Base-by-base conservation (phyloP, 2,329 filamentous ascomycete genomes). In the Aspergillus sojae region DNA sequence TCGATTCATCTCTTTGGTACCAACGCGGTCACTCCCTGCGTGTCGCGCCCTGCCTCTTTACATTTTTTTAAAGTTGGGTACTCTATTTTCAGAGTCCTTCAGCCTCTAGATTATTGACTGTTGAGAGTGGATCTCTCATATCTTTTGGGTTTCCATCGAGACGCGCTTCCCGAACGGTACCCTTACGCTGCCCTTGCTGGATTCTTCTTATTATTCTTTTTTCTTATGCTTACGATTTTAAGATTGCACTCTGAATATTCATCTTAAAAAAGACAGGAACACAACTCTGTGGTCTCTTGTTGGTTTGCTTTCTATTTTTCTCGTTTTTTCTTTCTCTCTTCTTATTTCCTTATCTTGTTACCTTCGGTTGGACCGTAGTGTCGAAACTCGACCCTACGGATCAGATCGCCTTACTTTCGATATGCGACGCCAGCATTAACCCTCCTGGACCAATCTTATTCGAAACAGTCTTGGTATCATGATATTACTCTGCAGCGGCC, bases 381-480 rank as follows among this genome's bases (percentile, higher is more conserved):
- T 55, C 34, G 52, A 34, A 48, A 46, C 23, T 60, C 32, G 59
- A 61, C 52, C 41, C 52, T 19, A 56, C 59, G 19, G 45, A 52
- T 52, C 48, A n/a, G 41, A 45, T 50, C 55, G 55, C 30, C 50
- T 46, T 57, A 23, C 32, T 34, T 46, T 56, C 63, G 61, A 57
- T 45, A 68, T 68, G 64, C 64, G 66, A 61, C 61, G 55, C 57
- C 65, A 56, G 57, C 66, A 58, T 48, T 48, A 43, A 57, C 45
- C 26, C 39, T 52, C 60, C 57, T 64, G 57, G 60, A 50, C 61
- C 62, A 67, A 67, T 65, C 60, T 63, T 62, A 52, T 62, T 61
- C 68, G 66, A 69, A 69, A 65, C 64, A 50, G 52, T 45, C 48
- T 57, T 63, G 56, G 64, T 68, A 65, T 68, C 67, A 68, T 68